Conservation (phyloP, 257 asterid genomes). For the Solanum appendiculatum region DNA sequence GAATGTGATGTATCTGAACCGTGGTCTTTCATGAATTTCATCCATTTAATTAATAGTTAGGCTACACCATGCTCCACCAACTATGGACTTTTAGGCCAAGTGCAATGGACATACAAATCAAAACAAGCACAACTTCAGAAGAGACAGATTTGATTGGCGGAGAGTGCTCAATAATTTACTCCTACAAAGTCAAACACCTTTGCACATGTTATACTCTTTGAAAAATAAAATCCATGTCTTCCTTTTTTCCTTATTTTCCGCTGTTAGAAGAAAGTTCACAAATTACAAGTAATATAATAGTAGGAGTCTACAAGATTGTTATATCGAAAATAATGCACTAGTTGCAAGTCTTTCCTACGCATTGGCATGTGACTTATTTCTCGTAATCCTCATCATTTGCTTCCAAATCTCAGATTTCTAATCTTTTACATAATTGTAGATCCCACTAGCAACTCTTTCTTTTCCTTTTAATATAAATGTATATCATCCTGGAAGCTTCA, state of each 20-base stretch:
- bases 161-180: neutral
- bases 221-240: neutral
- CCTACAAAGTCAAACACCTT: neutral
- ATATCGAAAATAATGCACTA: neutral
- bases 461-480: neutral
- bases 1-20: neutral
- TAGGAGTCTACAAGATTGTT: neutral
- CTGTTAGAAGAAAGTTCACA: neutral
- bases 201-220: neutral
- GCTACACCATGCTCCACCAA: neutral
- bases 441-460: slow-evolving; percentile 7
- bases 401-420: slow-evolving; percentile 1
- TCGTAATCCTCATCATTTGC: slow-evolving; percentile 15
- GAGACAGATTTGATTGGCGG: neutral
- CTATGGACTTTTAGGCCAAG: neutral
- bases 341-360: slow-evolving; percentile 11
- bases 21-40: neutral
- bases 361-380: slow-evolving; percentile 45
- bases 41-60: neutral
- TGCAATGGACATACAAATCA: neutral
- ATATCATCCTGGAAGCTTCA: slow-evolving; percentile 6
- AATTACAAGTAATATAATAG: neutral
- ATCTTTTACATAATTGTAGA: neutral
- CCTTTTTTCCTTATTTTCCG: neutral
- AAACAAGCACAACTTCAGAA: neutral